Percentiles rank a stretch among this genome's conserved stretches.
Conservation (phyloP, 805 yeast species). For the Candida saitoana region DNA sequence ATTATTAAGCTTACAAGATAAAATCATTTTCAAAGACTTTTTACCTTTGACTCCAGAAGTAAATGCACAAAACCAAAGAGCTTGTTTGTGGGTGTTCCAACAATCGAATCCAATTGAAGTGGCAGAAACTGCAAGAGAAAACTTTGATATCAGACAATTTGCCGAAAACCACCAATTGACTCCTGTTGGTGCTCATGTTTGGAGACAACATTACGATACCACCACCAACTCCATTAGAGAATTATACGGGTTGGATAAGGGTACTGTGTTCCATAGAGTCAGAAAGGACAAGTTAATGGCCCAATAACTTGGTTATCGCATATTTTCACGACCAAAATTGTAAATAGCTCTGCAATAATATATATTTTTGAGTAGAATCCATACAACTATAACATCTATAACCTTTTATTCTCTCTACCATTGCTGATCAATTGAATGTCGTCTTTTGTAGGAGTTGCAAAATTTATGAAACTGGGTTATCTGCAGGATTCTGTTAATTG, state of each 20-base stretch:
- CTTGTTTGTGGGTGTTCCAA: conserved; percentile 85
- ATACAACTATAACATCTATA: background rate
- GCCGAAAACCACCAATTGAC: conserved; percentile 49
- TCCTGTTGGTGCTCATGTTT: conserved; percentile 89
- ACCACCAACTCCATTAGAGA: conserved; percentile 65
- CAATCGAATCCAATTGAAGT: conserved; percentile 40
- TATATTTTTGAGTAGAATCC: no score
- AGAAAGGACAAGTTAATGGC: conserved; percentile 21
- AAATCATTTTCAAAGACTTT: conserved; percentile 48
- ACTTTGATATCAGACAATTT: conserved; percentile 72
- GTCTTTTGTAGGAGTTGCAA: background rate
- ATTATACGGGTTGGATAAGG: conserved; percentile 67
- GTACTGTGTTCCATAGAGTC: conserved; percentile 70
- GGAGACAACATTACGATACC: conserved; percentile 84
- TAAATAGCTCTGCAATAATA: conserved; percentile 2
- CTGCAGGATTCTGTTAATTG: no score
- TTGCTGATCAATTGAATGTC: background rate
- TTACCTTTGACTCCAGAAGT: conserved; percentile 86
- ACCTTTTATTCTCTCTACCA: no score
- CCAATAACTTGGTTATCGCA: background rate
- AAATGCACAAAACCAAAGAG: conserved; percentile 78
- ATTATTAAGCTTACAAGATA: conserved; percentile 32
- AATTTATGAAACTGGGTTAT: background rate
- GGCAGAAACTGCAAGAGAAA: conserved; percentile 32
- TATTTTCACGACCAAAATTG: background rate